Evolutionary conservation across 805 yeast species (phyloP).

Genomic region (Candida oleophila): DNA sequence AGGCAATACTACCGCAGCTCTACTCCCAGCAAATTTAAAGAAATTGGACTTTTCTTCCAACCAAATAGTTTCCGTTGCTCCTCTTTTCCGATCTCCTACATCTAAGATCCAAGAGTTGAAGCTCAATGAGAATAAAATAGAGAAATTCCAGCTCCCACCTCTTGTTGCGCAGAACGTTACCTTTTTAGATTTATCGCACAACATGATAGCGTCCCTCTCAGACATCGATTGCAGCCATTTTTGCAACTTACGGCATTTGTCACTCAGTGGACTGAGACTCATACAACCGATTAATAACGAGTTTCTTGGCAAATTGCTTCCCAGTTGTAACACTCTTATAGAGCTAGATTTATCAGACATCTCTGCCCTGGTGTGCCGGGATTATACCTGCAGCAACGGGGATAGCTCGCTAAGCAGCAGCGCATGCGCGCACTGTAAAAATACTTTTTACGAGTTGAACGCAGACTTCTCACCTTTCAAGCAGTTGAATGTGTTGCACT

Average conservation of each 20-base stretch:
- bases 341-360: slow-evolving; percentile 1
- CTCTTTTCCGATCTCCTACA: neutral
- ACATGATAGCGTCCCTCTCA: neutral
- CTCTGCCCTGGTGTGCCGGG: neutral
- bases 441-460: neutral
- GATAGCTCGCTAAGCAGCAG: neutral
- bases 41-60: slow-evolving; percentile 15
- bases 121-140: slow-evolving; percentile 1
- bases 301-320: neutral
- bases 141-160: neutral
- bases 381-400: neutral
- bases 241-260: neutral
- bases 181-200: neutral
- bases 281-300: neutral
- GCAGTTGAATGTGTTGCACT: neutral
- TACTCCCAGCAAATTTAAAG: slow-evolving; percentile 15
- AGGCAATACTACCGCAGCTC: slow-evolving; percentile 4
- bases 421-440: neutral
- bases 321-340: neutral
- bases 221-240: neutral
- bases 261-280: neutral
- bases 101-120: slow-evolving; percentile 12
- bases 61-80: slow-evolving; percentile 13
- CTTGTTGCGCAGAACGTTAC: slow-evolving; percentile 3
- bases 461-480: neutral